Conservation (phyloP, 2,329 filamentous ascomycete genomes). For the Furcasterigmium sp. region DNA sequence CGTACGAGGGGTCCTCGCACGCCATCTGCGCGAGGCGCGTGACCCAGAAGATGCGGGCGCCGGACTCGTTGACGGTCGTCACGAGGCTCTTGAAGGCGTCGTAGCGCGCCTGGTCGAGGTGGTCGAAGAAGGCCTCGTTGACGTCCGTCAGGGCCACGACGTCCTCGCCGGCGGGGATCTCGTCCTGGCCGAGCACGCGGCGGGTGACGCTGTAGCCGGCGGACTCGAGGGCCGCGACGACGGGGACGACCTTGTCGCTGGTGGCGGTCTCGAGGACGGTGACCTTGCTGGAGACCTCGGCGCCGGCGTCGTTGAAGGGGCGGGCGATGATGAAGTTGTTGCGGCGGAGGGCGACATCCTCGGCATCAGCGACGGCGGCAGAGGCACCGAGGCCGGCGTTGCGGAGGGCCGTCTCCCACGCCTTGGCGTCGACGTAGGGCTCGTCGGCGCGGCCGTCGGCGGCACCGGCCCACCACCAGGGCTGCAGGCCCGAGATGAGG, state of each 20-base stretch:
- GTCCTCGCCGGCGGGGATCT: conserved; percentile 13
- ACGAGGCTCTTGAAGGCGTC: conserved; percentile 9
- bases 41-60: conserved; percentile 21
- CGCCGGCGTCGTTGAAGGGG: background rate
- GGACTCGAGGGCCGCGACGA: conserved; percentile 6
- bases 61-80: conserved; percentile 1
- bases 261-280: conserved; percentile 3
- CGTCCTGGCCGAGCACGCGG: conserved; percentile 9
- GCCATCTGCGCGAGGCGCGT: conserved; percentile 19
- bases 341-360: background rate
- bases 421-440: conserved; percentile 16
- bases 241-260: background rate
- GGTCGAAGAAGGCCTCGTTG: conserved; percentile 18
- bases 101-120: conserved; percentile 13
- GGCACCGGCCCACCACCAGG: conserved; percentile 27
- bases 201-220: conserved; percentile 11
- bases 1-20: conserved; percentile 20
- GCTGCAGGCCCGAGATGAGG: conserved; percentile 20
- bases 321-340: background rate
- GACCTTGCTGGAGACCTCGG: background rate
- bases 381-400: conserved; percentile 1
- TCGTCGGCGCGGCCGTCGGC: conserved; percentile 17
- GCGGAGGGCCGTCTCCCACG: conserved; percentile 1
- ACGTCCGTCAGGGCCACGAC: conserved; percentile 21
- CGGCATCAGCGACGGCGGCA: background rate